Evolutionary conservation across 176 grass and related monocot species (phyloP).

Genomic region (Oryza rufipogon): DNA sequence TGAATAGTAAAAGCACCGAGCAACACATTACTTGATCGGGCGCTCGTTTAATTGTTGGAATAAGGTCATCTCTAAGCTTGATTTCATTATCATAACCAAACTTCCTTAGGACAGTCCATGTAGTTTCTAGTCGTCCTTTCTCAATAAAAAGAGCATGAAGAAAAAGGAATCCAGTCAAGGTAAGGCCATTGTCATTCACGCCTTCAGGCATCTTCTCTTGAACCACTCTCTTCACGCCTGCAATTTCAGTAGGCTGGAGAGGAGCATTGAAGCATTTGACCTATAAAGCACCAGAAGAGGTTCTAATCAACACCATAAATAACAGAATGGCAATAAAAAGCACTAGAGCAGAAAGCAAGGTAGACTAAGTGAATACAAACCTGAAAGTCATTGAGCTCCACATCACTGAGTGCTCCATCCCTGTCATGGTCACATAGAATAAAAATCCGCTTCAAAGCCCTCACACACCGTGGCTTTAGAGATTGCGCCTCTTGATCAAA

Average conservation of each 20-base stretch:
- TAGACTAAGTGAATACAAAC: constrained; percentile 35
- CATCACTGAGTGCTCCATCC: constrained; percentile 91
- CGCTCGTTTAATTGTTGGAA: constrained; percentile 79
- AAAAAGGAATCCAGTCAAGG: constrained; percentile 94
- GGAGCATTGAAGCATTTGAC: constrained; percentile 92
- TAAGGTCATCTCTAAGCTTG: constrained; percentile 89
- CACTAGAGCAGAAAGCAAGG: background rate
- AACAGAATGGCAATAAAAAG: constrained; percentile 17
- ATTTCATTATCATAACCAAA: constrained; percentile 97
- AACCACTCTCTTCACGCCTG: constrained; percentile 91
- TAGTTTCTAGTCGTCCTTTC: constrained; percentile 95
- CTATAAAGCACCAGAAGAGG: constrained; percentile 44
- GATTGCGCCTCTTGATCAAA: constrained; percentile 96
- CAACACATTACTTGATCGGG: constrained; percentile 86
- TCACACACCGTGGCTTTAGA: constrained; percentile 88
- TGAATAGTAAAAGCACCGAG: constrained; percentile 10
- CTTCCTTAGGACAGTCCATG: constrained; percentile 96
- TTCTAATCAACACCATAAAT: constrained; percentile 1
- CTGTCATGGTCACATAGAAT: constrained; percentile 88
- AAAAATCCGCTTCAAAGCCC: constrained; percentile 93
- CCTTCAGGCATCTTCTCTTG: constrained; percentile 99
- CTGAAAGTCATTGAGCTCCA: constrained; percentile 97
- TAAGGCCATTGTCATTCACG: constrained; percentile 80
- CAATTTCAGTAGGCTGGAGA: constrained; percentile 90
- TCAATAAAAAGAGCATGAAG: constrained; percentile 97